Percentiles rank a stretch among this genome's conserved stretches.
phyloP scores from a whole-genome alignment of 2,329 filamentous ascomycete species.

The Aspergillus candidus region DNA sequence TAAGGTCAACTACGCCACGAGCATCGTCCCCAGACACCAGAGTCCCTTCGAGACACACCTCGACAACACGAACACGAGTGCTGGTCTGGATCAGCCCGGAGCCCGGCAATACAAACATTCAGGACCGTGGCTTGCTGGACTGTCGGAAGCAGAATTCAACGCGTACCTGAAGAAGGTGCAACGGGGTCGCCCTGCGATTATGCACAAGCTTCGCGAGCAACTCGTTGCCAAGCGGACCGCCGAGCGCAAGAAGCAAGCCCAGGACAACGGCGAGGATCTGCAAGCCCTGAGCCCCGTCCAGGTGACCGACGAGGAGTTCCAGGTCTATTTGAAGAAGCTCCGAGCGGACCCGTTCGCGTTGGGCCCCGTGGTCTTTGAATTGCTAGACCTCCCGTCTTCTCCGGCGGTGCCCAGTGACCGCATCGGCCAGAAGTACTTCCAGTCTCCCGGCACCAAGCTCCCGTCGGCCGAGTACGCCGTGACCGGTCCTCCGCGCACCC shows the following conservation, averaged over 20 bases:
- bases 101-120: conserved; percentile 50
- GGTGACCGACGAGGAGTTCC: conserved; percentile 42
- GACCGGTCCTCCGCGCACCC: conserved; percentile 53
- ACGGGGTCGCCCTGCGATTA: conserved; percentile 34
- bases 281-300: conserved; percentile 22
- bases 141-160: conserved; percentile 52
- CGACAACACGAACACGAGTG: conserved; percentile 42
- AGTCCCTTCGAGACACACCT: conserved; percentile 38
- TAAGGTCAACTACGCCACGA: conserved; percentile 27
- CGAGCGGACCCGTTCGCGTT: conserved; percentile 41
- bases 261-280: conserved; percentile 37
- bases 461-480: conserved; percentile 40
- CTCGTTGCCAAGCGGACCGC: conserved; percentile 29
- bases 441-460: conserved; percentile 29
- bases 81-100: conserved; percentile 25
- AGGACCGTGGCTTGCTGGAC: conserved; percentile 54
- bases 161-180: conserved; percentile 45
- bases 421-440: conserved; percentile 30
- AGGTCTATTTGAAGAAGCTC: conserved; percentile 41
- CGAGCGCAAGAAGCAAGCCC: conserved; percentile 32
- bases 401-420: conserved; percentile 33
- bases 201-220: conserved; percentile 31
- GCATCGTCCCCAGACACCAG: conserved; percentile 24
- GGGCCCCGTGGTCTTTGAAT: conserved; percentile 47
- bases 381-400: conserved; percentile 51